Evolutionary conservation across 106 monocot species (phyloP), one percentile per base, ranked within the genome.

Genomic region (Dendrobium officinale): DNA sequence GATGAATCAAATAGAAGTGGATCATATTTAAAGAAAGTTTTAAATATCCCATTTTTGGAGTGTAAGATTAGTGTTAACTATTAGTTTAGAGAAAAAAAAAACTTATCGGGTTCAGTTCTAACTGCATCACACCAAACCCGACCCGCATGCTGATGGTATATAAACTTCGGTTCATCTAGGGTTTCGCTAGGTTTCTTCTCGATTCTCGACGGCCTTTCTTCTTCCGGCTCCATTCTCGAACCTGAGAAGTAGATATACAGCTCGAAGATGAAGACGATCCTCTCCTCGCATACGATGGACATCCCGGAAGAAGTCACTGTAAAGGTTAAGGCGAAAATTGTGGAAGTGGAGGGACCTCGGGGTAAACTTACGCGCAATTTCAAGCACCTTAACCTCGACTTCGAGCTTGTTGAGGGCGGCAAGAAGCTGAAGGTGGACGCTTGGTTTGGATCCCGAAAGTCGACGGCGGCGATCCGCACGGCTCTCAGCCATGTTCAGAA

Each of bases 371-470:
- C 80, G 2, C 83, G 85, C 77, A 87, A 87, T 83, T 93, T 93
- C 87, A 89, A 90, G 85, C 93, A 93, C 75, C 88, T 93, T 11
- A 90, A 93, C 85, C 90, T 93, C 70, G 88, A 90, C 79, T 87
- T 93, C 84, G 86, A 88, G 81, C 87, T 89, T 27, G 44, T 84
- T 45, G 88, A 88, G 58, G 85, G 81, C 0, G 90, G 86, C 2
- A 73, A 59, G 42, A 90, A 90, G 88, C 85, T 93, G 33, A 85
- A 89, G 87, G 88, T 93, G 20, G 90, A 93, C 67, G 90, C 90
- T 8, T 90, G 90, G 90, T 90, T 90, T 47, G 83, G 90, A 4
- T 86, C 92, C 43, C 80, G 92, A 47, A 81, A 82, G 76, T 85
- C 89, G 73, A 88, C 85, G 80, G 90, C 90, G 0, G 68, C 90